phyloP scores from a whole-genome alignment of 2,329 filamentous ascomycete species.

The Alternaria postmessia region DNA sequence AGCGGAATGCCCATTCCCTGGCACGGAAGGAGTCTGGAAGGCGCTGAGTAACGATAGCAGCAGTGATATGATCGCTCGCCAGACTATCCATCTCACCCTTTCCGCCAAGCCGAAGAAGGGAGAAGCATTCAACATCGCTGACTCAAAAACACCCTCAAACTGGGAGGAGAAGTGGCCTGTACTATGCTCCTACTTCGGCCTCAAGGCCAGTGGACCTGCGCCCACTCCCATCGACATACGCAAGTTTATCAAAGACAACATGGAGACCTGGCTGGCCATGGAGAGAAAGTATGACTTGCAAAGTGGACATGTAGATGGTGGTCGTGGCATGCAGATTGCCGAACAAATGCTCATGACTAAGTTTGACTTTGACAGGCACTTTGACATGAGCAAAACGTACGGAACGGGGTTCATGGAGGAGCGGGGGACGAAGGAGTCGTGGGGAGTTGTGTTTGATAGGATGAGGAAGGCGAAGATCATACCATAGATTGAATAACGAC shows the following conservation, averaged over 20 bases:
- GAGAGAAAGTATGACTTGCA: conserved; percentile 43
- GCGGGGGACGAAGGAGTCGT: conserved; percentile 49
- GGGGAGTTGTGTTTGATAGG: conserved; percentile 55
- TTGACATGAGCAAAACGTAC: conserved; percentile 57
- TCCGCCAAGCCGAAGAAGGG: conserved; percentile 46
- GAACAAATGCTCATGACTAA: conserved; percentile 55
- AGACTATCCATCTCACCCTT: conserved; percentile 54
- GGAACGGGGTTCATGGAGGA: conserved; percentile 55
- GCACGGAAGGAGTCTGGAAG: conserved; percentile 47
- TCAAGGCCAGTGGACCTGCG: conserved; percentile 49
- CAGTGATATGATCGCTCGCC: conserved; percentile 53
- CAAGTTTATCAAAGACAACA: conserved; percentile 40
- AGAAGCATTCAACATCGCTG: conserved; percentile 54
- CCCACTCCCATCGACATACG: conserved; percentile 32
- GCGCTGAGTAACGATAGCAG: conserved; percentile 50
- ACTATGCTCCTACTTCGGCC: conserved; percentile 56
- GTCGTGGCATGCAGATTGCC: conserved; percentile 49
- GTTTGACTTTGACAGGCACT: conserved; percentile 57
- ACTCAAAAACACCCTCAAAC: conserved; percentile 46
- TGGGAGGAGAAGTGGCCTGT: conserved; percentile 58
- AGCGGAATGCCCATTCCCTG: conserved; percentile 51
- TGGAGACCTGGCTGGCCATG: conserved; percentile 32
- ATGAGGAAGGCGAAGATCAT: conserved; percentile 56
- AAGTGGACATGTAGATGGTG: conserved; percentile 50
- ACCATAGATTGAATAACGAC: conserved; percentile 27